A percentile compares a stretch with the other conserved stretches of the same genome.
Evolutionary conservation across 371 early-diverging fungal species (phyloP).

Genomic region (Gilbertella persicaria): DNA sequence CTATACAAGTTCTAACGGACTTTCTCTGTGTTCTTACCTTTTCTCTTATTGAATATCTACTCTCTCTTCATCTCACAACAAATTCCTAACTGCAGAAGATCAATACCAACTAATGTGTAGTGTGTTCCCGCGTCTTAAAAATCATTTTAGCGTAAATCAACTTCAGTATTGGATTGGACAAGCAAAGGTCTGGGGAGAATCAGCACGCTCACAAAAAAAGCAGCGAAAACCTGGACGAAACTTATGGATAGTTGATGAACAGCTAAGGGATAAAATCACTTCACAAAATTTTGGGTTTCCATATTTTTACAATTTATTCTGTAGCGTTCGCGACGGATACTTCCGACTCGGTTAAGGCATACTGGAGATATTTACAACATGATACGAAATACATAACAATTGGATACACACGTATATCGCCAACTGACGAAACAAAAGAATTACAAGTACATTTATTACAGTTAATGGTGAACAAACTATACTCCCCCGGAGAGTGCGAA

Average conservation of each 20-base stretch:
- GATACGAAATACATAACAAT: slow-evolving; percentile 27
- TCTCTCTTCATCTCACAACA: no score
- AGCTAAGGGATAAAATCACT: slow-evolving; percentile 16
- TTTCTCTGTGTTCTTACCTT: no score
- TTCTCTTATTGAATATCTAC: no score
- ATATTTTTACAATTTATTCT: slow-evolving; percentile 22
- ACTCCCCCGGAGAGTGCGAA: slow-evolving; percentile 25
- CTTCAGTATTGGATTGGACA: slow-evolving; percentile 26
- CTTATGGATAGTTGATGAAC: slow-evolving; percentile 16
- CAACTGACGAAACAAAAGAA: slow-evolving; percentile 26
- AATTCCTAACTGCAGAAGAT: slow-evolving; percentile 19
- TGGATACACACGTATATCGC: slow-evolving; percentile 25
- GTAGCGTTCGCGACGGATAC: slow-evolving; percentile 21
- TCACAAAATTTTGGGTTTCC: slow-evolving; percentile 12
- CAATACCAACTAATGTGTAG: slow-evolving; percentile 17
- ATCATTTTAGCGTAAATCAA: slow-evolving; percentile 18
- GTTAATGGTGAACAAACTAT: slow-evolving; percentile 30
- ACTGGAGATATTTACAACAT: slow-evolving; percentile 24
- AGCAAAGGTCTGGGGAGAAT: slow-evolving; percentile 21
- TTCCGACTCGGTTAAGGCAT: slow-evolving; percentile 25
- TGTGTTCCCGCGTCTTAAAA: slow-evolving; percentile 20
- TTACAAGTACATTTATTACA: slow-evolving; percentile 26
- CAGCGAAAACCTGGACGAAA: slow-evolving; percentile 15
- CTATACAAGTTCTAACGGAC: no score
- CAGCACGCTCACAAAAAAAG: slow-evolving; percentile 11